phyloP scores from a whole-genome alignment of 805 yeast genomes.

The Ogataea nitratoaversa region DNA sequence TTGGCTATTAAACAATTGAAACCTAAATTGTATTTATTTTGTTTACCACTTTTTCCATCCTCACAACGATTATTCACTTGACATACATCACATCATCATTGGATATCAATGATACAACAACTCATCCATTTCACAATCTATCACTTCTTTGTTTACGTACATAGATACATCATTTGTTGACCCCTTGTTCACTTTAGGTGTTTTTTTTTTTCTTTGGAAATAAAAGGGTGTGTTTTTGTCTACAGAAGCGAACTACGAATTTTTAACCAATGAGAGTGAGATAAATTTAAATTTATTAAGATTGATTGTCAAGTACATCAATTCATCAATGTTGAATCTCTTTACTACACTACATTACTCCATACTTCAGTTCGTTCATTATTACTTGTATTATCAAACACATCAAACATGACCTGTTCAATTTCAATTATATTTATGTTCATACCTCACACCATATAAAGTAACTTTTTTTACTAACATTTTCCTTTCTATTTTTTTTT shows the following conservation, averaged over 20 bases:
- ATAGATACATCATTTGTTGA: neutral
- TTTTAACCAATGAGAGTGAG: constrained; percentile 12
- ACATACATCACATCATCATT: too few species aligned
- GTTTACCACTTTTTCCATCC: neutral
- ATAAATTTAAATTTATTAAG: constrained; percentile 4
- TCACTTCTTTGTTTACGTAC: too few species aligned
- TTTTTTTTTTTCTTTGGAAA: neutral
- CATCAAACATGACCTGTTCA: neutral
- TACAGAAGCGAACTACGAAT: neutral
- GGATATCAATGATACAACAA: too few species aligned
- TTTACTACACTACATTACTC: neutral
- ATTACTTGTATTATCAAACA: neutral
- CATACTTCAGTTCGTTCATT: too few species aligned
- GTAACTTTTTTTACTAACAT: constrained; percentile 1
- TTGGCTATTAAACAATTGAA: neutral
- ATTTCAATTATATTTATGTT: neutral
- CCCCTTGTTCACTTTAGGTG: neutral
- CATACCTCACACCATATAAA: too few species aligned
- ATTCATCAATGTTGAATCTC: neutral
- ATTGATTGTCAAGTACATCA: neutral
- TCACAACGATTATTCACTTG: neutral
- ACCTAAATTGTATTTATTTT: neutral
- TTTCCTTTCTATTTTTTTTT: neutral
- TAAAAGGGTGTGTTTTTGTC: neutral
- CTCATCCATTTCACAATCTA: too few species aligned